Conservation (phyloP, 768 basidiomycete species). For the Mycena leptocephala region DNA sequence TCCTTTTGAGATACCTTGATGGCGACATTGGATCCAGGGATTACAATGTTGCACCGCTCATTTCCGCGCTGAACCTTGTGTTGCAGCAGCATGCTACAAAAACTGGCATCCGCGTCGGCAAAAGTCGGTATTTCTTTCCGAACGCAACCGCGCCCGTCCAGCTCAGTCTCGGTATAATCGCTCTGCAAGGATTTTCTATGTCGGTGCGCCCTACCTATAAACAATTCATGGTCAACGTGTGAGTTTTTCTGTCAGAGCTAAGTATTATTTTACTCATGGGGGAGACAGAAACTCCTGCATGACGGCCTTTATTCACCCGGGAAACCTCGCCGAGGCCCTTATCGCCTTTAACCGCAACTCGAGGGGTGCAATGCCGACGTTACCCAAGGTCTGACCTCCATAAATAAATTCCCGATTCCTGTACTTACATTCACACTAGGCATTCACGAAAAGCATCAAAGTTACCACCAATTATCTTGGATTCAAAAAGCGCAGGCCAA, state of each 20-base stretch:
- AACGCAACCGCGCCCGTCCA: slow-evolving; percentile 15
- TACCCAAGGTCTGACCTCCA: slow-evolving; percentile 52
- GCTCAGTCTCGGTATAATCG: slow-evolving; percentile 41
- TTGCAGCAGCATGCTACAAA: slow-evolving; percentile 54
- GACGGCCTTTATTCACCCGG: slow-evolving; percentile 70
- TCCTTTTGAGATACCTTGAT: slow-evolving; percentile 56
- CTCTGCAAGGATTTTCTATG: slow-evolving; percentile 60
- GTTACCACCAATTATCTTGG: slow-evolving; percentile 73
- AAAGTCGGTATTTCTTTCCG: slow-evolving; percentile 63
- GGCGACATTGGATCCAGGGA: slow-evolving; percentile 53
- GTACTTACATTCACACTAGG: slow-evolving; percentile 25
- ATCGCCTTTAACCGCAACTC: slow-evolving; percentile 62
- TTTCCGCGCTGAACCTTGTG: slow-evolving; percentile 66
- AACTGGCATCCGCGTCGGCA: slow-evolving; percentile 58
- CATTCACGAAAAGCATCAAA: slow-evolving; percentile 69
- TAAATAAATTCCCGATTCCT: not conserved
- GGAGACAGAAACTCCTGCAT: slow-evolving; percentile 65
- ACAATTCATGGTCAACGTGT: slow-evolving; percentile 71
- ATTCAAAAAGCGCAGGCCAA: slow-evolving; percentile 65
- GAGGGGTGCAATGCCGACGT: slow-evolving; percentile 59
- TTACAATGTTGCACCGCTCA: slow-evolving; percentile 54
- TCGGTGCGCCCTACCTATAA: slow-evolving; percentile 67
- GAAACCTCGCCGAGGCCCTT: slow-evolving; percentile 76
- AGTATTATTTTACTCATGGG: no score
- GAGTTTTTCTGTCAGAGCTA: slow-evolving; percentile 32